These are phyloP conservation scores for Pseudonitzschia multiseries DNA, from an alignment of 108 stramenopile genomes.

Conservation along the genomic window DNA sequence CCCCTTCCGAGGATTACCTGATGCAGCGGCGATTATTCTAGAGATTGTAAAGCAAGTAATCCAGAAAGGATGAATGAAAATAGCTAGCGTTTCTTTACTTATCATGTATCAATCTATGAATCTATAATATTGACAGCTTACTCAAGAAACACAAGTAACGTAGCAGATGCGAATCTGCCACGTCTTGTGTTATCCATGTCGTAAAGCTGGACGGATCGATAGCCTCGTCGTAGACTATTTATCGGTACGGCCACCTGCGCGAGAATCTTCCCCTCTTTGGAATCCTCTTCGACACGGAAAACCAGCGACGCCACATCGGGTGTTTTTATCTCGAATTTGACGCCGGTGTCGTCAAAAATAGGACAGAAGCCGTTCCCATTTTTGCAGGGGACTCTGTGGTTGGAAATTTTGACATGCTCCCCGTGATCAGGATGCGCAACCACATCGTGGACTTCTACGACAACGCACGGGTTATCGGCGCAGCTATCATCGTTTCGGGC, in stretches of 20 bases:
- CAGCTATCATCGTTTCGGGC: constrained; percentile 47
- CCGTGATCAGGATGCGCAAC: constrained; percentile 31
- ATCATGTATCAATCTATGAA: too few relatives aligned
- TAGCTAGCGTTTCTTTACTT: not conserved
- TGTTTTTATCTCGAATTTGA: constrained; percentile 47
- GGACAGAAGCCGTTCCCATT: constrained; percentile 78
- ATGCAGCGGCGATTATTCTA: constrained; percentile 32
- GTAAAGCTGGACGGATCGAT: constrained; percentile 70
- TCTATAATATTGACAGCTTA: not conserved
- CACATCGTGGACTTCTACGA: constrained; percentile 70
- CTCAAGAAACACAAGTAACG: constrained; percentile 50
- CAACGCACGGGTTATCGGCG: constrained; percentile 73
- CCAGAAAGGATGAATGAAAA: constrained; percentile 9
- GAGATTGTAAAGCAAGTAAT: constrained; percentile 37
- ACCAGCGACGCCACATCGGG: constrained; percentile 72
- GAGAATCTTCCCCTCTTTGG: constrained; percentile 54
- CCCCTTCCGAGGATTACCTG: constrained; percentile 36
- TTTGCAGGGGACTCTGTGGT: constrained; percentile 35
- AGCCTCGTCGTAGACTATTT: constrained; percentile 69
- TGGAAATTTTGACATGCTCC: constrained; percentile 10
- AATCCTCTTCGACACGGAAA: constrained; percentile 63
- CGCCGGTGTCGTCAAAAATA: constrained; percentile 35
- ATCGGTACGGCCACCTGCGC: constrained; percentile 57
- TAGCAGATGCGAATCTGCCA: constrained; percentile 69
- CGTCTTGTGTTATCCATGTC: constrained; percentile 60